Conservation (phyloP, 1,139 yeast genomes). For the Candida labiduridarum region DNA sequence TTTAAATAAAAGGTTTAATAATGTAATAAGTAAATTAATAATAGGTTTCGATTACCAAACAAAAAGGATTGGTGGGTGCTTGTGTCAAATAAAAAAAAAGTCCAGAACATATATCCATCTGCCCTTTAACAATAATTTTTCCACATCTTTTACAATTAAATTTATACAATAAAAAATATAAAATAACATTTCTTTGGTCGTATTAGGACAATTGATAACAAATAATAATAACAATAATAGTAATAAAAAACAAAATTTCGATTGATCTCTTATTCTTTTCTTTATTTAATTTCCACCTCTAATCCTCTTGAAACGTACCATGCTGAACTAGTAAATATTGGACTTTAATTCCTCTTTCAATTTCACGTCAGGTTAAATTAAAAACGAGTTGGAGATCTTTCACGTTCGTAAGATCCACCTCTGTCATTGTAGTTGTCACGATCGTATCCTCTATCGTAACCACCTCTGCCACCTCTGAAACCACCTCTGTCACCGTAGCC, state of each 20-base stretch:
- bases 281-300: neutral
- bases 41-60: neutral
- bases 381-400: constrained; percentile 52
- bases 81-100: neutral
- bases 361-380: constrained; percentile 17
- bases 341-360: no score
- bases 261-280: neutral
- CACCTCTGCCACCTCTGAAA: constrained; percentile 39
- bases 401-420: constrained; percentile 45
- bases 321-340: neutral
- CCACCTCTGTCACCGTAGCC: constrained; percentile 19
- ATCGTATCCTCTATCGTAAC: constrained; percentile 37
- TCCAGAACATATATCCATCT: neutral
- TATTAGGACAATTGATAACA: neutral
- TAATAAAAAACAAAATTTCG: neutral
- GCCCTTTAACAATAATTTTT: neutral
- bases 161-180: constrained; percentile 3
- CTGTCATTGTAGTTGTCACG: constrained; percentile 34
- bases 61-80: neutral
- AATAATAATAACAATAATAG: neutral
- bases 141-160: constrained; percentile 3
- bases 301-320: neutral
- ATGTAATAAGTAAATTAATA: neutral
- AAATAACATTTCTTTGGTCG: neutral
- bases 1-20: neutral